Evolutionary conservation across 805 yeast species (phyloP), one percentile per base, ranked within the genome.

Genomic region (Yarrowia divulgata): DNA sequence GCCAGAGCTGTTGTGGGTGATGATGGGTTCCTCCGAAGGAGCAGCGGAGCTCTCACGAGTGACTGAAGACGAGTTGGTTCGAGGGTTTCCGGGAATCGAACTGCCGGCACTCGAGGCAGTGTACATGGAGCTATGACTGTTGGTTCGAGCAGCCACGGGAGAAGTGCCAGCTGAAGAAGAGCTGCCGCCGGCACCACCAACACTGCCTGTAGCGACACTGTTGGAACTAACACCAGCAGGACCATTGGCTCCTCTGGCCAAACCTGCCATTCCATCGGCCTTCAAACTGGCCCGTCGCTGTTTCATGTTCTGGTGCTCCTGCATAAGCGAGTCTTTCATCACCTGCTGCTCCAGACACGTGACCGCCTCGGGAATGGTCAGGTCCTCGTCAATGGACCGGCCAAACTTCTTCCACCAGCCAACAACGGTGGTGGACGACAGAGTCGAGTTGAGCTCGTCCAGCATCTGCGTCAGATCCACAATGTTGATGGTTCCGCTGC

Each of bases 401-500:
- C 71, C 72, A 71, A 73, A 74, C 42, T 74, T 71, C 4, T 69
- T 69, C 72, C 78, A 81, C 71, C 77, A 78, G 16, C 72, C 63
- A 4, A 71, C 73, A 37, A 80, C 72, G 0, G 80, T 77, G 2
- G 67, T 72, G 1, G 71, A 74, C 8, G 76, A 73, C 60, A 85
- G 71, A 18, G 83, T 81, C 0, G 87, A 85, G 0, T 92, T 92
- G 40, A 89, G 76, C 1, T 88, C 79, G 69, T 87, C 94, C 60
- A 93, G 80, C 75, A 91, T 84, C 2, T 89, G 81, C 1, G 83
- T 83, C 34, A 92, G 77, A 73, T 91, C 95, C 55, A 87, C 81
- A 57, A 86, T 80, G 72, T 87, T 87, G 71, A 86, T 81, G 10
- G 78, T 74, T 2, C 81, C 79, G 13, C 78, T 78, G 32, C 81